Percentiles rank a stretch among this genome's conserved stretches.
These are phyloP conservation scores for Dendrobium huoshanense DNA, from an alignment of 106 monocot genomes.

Conservation along the genomic window DNA sequence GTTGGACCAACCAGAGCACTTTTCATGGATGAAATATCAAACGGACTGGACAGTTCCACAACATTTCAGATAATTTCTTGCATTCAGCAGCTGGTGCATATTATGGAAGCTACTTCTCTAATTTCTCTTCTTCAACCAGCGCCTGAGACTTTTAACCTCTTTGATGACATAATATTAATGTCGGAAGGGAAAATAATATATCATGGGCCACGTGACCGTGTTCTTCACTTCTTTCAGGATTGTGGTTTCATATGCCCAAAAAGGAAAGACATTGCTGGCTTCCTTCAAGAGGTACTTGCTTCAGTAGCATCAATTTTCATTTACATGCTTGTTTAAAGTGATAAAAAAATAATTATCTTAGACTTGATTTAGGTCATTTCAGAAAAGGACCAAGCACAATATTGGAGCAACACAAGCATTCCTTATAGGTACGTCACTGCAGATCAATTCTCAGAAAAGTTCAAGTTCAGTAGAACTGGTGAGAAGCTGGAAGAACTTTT, in stretches of 20 bases:
- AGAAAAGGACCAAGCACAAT: slow-evolving; percentile 20
- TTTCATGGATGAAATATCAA: slow-evolving; percentile 23
- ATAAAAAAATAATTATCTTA: neutral
- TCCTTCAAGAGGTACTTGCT: slow-evolving; percentile 12
- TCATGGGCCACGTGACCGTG: slow-evolving; percentile 10
- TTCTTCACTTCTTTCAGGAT: slow-evolving; percentile 16
- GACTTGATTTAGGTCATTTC: slow-evolving; percentile 9
- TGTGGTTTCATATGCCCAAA: slow-evolving; percentile 15
- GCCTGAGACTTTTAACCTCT: slow-evolving; percentile 14
- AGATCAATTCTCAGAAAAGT: slow-evolving; percentile 2
- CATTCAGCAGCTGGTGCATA: slow-evolving; percentile 13
- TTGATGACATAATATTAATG: slow-evolving; percentile 16
- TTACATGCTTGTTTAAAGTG: neutral
- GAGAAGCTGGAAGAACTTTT: slow-evolving; percentile 12
- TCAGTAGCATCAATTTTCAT: neutral
- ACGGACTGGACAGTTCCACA: slow-evolving; percentile 14
- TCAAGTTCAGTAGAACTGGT: neutral
- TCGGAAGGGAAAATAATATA: slow-evolving; percentile 14
- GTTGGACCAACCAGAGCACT: slow-evolving; percentile 13
- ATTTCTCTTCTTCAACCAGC: slow-evolving; percentile 21
- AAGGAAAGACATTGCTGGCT: slow-evolving; percentile 16
- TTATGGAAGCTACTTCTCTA: slow-evolving; percentile 6
- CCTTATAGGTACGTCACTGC: slow-evolving; percentile 2
- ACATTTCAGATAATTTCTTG: slow-evolving; percentile 11
- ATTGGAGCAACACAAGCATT: slow-evolving; percentile 5